Evolutionary conservation across 192 early-diverging fungal genomes (phyloP).

Genomic region (Backusella morwellensis): DNA sequence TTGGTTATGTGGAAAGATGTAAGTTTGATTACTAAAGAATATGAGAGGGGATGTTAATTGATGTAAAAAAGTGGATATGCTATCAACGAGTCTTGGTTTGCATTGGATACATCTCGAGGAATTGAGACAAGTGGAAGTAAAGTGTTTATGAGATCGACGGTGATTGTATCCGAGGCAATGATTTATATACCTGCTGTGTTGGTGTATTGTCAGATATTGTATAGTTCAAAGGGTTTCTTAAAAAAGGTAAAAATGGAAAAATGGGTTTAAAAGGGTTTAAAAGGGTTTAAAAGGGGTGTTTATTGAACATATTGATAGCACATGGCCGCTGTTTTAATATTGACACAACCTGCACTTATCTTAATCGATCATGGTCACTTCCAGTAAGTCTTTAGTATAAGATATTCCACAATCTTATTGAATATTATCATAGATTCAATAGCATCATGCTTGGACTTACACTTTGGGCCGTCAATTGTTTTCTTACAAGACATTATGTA

Average conservation of each 20-base stretch:
- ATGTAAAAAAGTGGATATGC: slow-evolving; percentile 53
- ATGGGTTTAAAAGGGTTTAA: too few relatives aligned
- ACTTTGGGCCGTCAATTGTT: slow-evolving; percentile 70
- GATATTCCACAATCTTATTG: too few relatives aligned
- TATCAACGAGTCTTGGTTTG: slow-evolving; percentile 85
- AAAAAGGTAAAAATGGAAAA: slow-evolving; percentile 12
- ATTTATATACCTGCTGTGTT: slow-evolving; percentile 78
- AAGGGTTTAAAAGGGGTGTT: too few relatives aligned
- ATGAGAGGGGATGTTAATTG: background rate
- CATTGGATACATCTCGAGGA: slow-evolving; percentile 82
- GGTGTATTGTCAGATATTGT: slow-evolving; percentile 55
- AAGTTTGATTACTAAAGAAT: slow-evolving; percentile 13
- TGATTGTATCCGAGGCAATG: slow-evolving; percentile 69
- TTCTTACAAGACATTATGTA: slow-evolving; percentile 59
- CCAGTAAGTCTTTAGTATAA: slow-evolving; percentile 49
- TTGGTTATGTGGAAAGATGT: slow-evolving; percentile 83
- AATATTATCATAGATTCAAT: slow-evolving; percentile 70
- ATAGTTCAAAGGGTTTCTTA: slow-evolving; percentile 21
- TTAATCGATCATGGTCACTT: slow-evolving; percentile 97
- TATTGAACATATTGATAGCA: slow-evolving; percentile 7
- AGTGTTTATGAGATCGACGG: slow-evolving; percentile 89
- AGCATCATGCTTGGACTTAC: slow-evolving; percentile 93
- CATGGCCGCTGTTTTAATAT: slow-evolving; percentile 49
- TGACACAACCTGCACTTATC: slow-evolving; percentile 86
- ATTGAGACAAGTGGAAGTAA: slow-evolving; percentile 70